Conservation (phyloP, 352 stramenopile genomes). For the Globisporangium barbulae region DNA sequence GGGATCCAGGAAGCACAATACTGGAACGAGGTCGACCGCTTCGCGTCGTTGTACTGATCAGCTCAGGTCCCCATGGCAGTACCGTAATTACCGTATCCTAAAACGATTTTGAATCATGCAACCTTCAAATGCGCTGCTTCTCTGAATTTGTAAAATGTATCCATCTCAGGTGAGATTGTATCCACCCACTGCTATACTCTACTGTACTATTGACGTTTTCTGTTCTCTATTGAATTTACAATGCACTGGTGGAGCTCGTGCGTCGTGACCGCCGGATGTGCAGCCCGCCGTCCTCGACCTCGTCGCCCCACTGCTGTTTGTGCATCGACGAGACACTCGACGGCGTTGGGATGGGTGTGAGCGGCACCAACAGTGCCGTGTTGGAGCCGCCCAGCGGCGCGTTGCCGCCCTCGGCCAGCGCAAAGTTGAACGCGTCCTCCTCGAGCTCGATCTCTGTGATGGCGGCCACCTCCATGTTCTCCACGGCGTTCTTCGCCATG, state of each 20-base stretch:
- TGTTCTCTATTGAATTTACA: not conserved
- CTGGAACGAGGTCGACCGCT: conserved; percentile 21
- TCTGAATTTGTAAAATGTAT: too few species aligned
- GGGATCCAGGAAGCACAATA: conserved; percentile 16
- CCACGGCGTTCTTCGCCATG: conserved; percentile 35
- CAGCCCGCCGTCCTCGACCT: conserved; percentile 34
- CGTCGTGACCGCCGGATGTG: not conserved
- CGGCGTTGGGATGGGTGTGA: conserved; percentile 39
- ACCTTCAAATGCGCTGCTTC: not conserved
- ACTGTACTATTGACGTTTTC: too few species aligned
- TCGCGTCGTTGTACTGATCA: conserved; percentile 12
- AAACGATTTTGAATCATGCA: not conserved
- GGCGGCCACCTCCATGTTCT: conserved; percentile 40
- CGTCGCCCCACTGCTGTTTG: conserved; percentile 46
- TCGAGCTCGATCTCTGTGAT: conserved; percentile 23
- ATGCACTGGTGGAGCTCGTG: not conserved
- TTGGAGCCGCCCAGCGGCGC: conserved; percentile 53
- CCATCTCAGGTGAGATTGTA: too few species aligned
- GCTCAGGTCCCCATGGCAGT: not conserved
- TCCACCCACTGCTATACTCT: too few species aligned
- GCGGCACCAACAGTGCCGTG: conserved; percentile 29
- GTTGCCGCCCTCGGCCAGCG: conserved; percentile 44
- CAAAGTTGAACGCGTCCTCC: conserved; percentile 30
- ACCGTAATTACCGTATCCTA: not conserved
- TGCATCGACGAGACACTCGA: conserved; percentile 16